Evolutionary conservation across 495 filamentous ascomycete species (phyloP).

Genomic region (Aspergillus egyptiacus): DNA sequence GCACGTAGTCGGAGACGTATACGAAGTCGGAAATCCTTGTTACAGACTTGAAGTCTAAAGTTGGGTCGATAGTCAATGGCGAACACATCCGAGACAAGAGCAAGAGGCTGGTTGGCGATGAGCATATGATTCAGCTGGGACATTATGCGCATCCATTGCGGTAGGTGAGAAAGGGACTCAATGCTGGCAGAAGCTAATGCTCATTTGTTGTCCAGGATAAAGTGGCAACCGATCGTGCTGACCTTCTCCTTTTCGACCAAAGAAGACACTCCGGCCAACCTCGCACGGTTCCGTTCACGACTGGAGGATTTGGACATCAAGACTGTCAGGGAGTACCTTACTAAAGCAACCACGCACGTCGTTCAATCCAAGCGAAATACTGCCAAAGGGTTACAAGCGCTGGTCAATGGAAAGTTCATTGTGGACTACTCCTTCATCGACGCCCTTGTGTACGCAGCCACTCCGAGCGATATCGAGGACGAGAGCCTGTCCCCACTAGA

Average conservation of each 20-base stretch:
- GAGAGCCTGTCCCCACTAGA: constrained; percentile 64
- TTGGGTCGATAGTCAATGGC: constrained; percentile 73
- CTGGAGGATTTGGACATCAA: constrained; percentile 87
- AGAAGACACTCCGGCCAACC: constrained; percentile 60
- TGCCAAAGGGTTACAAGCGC: constrained; percentile 76
- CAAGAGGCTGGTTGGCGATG: constrained; percentile 45
- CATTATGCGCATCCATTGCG: constrained; percentile 50
- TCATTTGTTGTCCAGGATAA: constrained; percentile 46
- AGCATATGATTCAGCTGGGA: constrained; percentile 64
- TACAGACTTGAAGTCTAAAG: constrained; percentile 67
- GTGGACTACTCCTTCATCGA: constrained; percentile 72
- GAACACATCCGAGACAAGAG: constrained; percentile 54
- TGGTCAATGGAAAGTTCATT: constrained; percentile 76
- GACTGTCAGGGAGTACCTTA: constrained; percentile 62
- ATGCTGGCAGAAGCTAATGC: constrained; percentile 1
- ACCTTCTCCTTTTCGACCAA: constrained; percentile 78
- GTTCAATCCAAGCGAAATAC: constrained; percentile 87
- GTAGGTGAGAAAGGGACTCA: constrained; percentile 22
- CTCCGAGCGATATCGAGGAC: constrained; percentile 47
- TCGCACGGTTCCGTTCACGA: constrained; percentile 51
- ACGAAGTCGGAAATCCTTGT: constrained; percentile 59
- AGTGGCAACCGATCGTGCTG: constrained; percentile 74
- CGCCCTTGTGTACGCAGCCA: constrained; percentile 63
- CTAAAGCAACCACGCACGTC: constrained; percentile 73
- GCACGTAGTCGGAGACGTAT: constrained; percentile 41